Conservation (phyloP, 345 rosid species). For the Eucalyptus guilfoylei region DNA sequence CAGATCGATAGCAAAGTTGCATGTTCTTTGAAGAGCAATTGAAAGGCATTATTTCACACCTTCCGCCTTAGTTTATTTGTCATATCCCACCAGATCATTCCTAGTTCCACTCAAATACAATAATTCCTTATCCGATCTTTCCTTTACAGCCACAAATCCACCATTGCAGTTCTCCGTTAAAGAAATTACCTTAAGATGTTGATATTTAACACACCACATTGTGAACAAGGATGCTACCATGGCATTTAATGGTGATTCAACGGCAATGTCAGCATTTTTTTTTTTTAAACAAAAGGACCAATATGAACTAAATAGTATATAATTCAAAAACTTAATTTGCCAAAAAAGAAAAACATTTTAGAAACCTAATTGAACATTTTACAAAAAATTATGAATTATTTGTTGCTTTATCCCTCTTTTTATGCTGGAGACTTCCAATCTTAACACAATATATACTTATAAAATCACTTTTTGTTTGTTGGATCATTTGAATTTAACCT, state of each 20-base stretch:
- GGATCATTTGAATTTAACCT: neutral
- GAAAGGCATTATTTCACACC: neutral
- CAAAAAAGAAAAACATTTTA: no score
- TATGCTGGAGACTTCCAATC: neutral
- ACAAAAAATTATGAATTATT: neutral
- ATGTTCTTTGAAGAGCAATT: neutral
- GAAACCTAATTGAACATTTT: no score
- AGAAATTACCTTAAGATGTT: neutral
- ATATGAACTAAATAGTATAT: neutral
- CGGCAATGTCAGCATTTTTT: neutral
- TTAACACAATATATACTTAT: neutral
- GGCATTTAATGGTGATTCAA: neutral
- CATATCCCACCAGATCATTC: accelerated
- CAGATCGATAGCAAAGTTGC: neutral
- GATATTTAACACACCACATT: no score
- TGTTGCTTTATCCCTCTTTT: neutral
- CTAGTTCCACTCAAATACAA: neutral
- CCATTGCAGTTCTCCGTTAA: neutral
- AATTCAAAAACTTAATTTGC: neutral
- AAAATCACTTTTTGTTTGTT: neutral
- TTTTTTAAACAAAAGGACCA: no score
- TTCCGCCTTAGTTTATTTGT: neutral
- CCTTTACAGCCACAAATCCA: neutral
- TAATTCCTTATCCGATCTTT: neutral
- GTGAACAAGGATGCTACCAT: neutral